phyloP scores from a whole-genome alignment of 2,329 filamentous ascomycete species.

The Aspergillus sp. region DNA sequence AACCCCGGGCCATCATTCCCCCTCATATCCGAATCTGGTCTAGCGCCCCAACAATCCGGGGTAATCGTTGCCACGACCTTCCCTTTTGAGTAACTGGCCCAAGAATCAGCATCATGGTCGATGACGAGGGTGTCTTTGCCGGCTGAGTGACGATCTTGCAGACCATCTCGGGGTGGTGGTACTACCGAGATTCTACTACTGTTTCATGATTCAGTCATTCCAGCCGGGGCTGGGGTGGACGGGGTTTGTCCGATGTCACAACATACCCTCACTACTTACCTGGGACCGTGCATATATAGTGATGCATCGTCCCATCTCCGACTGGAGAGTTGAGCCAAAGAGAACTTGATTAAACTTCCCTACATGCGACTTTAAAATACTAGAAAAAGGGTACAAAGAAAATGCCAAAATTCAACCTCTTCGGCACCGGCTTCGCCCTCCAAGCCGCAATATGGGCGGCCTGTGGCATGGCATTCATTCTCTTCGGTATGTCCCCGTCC shows the following conservation, averaged over 20 bases:
- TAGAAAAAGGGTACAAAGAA: background rate
- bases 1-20: too few relatives aligned
- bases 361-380: too few relatives aligned
- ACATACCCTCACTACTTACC: too few relatives aligned
- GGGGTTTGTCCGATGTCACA: background rate
- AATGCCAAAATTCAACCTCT: constrained; percentile 29
- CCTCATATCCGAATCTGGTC: constrained; percentile 6
- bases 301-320: background rate
- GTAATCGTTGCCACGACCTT: constrained; percentile 17
- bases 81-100: constrained; percentile 7
- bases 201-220: too few relatives aligned
- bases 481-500: constrained; percentile 23
- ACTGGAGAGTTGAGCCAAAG: background rate
- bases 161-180: too few relatives aligned
- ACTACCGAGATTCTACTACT: too few relatives aligned
- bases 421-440: constrained; percentile 25
- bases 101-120: background rate
- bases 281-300: too few relatives aligned
- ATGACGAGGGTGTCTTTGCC: background rate
- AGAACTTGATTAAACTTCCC: too few relatives aligned
- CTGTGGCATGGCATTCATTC: constrained; percentile 29
- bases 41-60: constrained; percentile 5
- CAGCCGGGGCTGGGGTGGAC: background rate
- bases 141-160: background rate
- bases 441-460: constrained; percentile 25